Conservation (phyloP, 164 flowering plant species). For the Taxillus chinensis region DNA sequence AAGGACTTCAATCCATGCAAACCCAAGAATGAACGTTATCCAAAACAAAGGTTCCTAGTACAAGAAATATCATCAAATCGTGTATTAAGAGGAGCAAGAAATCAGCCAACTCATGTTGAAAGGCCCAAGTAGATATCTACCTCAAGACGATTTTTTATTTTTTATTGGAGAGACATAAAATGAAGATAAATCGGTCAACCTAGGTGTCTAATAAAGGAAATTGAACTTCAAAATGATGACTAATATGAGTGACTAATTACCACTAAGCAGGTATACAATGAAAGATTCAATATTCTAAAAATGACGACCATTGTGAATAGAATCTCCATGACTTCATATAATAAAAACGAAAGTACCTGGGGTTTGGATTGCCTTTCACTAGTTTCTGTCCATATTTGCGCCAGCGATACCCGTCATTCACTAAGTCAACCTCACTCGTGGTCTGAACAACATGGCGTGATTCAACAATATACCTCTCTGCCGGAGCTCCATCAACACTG, state of each 20-base stretch:
- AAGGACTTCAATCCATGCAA: too few species aligned
- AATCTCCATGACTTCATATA: background rate
- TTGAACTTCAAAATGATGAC: background rate
- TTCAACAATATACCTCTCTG: conserved; percentile 28
- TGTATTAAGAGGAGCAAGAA: too few species aligned
- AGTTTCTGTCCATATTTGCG: conserved; percentile 64
- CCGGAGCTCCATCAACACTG: conserved; percentile 10
- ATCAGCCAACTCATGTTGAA: too few species aligned
- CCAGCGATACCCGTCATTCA: conserved; percentile 64
- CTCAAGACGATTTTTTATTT: too few species aligned
- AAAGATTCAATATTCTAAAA: background rate
- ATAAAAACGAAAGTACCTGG: conserved; percentile 26
- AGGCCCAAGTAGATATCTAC: too few species aligned
- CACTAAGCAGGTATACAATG: background rate
- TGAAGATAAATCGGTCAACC: background rate
- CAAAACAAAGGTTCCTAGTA: too few species aligned
- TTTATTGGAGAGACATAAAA: too few species aligned
- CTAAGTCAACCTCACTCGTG: conserved; percentile 45
- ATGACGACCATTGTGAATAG: background rate
- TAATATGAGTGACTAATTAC: background rate
- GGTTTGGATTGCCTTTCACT: conserved; percentile 61
- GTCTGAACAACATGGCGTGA: conserved; percentile 43
- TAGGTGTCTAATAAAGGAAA: background rate
- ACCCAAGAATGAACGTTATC: too few species aligned
- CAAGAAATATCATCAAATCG: too few species aligned